phyloP scores from a whole-genome alignment of 164 flowering plant species.

The Tinospora cordifolia region DNA sequence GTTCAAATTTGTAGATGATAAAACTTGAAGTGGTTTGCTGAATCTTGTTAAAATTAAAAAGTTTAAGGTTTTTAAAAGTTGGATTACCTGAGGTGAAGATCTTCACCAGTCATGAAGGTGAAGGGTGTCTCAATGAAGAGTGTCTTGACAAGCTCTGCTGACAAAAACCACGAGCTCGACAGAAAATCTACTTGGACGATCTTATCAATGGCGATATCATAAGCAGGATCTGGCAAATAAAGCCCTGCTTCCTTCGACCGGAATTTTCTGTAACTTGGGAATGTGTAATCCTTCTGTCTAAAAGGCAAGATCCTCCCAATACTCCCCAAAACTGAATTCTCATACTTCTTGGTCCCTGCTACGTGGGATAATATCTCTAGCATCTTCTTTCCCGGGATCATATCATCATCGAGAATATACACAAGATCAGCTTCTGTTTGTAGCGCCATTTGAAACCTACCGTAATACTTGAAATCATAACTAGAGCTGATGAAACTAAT shows the following conservation, averaged over 20 bases:
- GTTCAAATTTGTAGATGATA: no score
- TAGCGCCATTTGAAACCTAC: conserved; percentile 94
- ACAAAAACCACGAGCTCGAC: conserved; percentile 96
- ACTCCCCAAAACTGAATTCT: conserved; percentile 88
- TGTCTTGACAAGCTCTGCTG: conserved; percentile 82
- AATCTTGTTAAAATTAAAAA: no score
- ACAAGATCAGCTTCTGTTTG: conserved; percentile 87
- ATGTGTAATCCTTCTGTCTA: conserved; percentile 79
- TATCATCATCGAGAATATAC: conserved; percentile 90
- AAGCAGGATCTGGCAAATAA: conserved; percentile 97
- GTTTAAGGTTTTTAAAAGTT: neutral
- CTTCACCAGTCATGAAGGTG: conserved; percentile 95
- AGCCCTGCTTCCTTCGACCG: conserved; percentile 93
- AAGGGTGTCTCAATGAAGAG: conserved; percentile 82
- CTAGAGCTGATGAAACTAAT: conserved; percentile 86
- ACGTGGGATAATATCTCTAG: conserved; percentile 84
- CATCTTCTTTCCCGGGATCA: conserved; percentile 95
- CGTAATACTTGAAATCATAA: conserved; percentile 93
- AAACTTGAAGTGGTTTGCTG: no score
- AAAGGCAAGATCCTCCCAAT: conserved; percentile 95
- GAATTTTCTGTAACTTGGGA: conserved; percentile 92
- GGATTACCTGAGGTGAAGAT: conserved; percentile 86
- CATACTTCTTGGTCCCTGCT: conserved; percentile 86
- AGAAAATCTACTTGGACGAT: conserved; percentile 95
- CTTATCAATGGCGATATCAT: conserved; percentile 68